Percentiles rank a stretch among this genome's conserved stretches.
These are phyloP conservation scores for Haplosporangium sp. DNA, from an alignment of 371 early-diverging fungal genomes.

Conservation along the genomic window DNA sequence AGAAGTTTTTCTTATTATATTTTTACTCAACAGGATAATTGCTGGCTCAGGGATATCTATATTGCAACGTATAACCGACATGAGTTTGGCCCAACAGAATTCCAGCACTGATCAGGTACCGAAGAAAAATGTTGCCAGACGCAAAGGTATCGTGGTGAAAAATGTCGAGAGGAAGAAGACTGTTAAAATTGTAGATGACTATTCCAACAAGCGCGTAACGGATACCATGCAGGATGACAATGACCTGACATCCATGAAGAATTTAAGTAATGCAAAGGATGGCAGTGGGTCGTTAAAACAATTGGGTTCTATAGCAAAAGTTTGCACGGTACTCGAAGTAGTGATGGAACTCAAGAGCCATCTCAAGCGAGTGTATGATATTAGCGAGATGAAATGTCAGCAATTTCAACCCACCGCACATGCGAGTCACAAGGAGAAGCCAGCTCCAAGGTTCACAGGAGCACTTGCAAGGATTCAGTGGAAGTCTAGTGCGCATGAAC, in stretches of 20 bases:
- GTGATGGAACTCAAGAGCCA: constrained; percentile 37
- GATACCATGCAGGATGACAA: constrained; percentile 1
- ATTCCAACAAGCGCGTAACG: constrained; percentile 5
- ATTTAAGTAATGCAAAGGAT: neutral
- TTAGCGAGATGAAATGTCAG: constrained; percentile 42
- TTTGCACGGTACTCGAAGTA: constrained; percentile 30
- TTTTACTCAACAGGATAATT: constrained; percentile 75
- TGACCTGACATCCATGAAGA: neutral
- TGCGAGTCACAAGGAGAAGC: constrained; percentile 44
- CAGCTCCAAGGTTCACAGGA: constrained; percentile 20
- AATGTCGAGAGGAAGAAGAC: neutral
- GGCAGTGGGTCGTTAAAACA: constrained; percentile 13
- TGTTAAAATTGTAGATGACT: neutral
- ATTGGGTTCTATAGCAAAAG: constrained; percentile 9
- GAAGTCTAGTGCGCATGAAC: constrained; percentile 20
- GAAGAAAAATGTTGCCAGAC: constrained; percentile 16
- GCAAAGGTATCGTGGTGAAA: constrained; percentile 9
- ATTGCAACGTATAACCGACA: constrained; percentile 59
- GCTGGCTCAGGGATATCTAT: constrained; percentile 76
- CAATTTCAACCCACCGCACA: constrained; percentile 44
- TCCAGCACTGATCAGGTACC: neutral
- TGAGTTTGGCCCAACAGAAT: neutral
- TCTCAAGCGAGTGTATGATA: constrained; percentile 42
- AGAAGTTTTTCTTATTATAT: constrained; percentile 81
- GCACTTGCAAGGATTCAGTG: constrained; percentile 24